These are phyloP conservation scores for Penicillium decumbens DNA, from an alignment of 2,329 filamentous ascomycete genomes.

Conservation along the genomic window DNA sequence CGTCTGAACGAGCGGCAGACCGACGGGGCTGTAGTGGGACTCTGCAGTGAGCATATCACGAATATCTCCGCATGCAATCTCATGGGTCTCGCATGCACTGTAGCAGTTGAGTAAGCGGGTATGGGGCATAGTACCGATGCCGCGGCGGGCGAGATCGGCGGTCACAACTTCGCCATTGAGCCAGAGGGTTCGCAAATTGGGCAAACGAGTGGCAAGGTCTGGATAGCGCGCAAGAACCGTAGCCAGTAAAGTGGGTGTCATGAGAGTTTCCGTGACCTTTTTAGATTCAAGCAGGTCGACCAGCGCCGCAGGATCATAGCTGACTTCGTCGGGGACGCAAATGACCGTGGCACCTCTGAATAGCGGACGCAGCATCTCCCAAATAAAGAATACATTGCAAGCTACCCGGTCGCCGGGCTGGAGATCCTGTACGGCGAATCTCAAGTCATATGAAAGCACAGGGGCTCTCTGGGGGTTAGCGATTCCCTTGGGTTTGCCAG, in stretches of 20 bases:
- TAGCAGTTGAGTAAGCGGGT: conserved; percentile 72
- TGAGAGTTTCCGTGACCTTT: conserved; percentile 71
- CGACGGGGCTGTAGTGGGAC: conserved; percentile 67
- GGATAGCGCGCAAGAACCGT: conserved; percentile 68
- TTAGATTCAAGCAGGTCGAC: conserved; percentile 64
- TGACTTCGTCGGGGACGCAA: conserved; percentile 68
- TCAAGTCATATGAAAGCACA: conserved; percentile 67
- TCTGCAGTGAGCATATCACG: conserved; percentile 62
- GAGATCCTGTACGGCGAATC: conserved; percentile 67
- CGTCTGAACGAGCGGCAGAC: conserved; percentile 61
- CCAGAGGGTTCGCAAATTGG: conserved; percentile 67
- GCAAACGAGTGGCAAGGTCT: conserved; percentile 59
- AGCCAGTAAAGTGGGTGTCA: conserved; percentile 74
- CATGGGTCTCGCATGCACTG: conserved; percentile 76
- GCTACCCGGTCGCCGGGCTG: conserved; percentile 70
- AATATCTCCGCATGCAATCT: conserved; percentile 73
- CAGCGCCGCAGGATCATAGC: conserved; percentile 70
- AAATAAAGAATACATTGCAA: conserved; percentile 85
- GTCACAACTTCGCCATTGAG: conserved; percentile 80
- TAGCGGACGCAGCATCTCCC: conserved; percentile 75
- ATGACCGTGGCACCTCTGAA: conserved; percentile 72
- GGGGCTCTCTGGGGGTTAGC: conserved; percentile 72
- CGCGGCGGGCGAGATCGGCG: conserved; percentile 67
- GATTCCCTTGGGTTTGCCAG: conserved; percentile 75
- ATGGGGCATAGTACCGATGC: conserved; percentile 62